A percentile compares a stretch with the other conserved stretches of the same genome.
Conservation (phyloP, 2,329 filamentous ascomycete species). For the Ophiostoma sp. region DNA sequence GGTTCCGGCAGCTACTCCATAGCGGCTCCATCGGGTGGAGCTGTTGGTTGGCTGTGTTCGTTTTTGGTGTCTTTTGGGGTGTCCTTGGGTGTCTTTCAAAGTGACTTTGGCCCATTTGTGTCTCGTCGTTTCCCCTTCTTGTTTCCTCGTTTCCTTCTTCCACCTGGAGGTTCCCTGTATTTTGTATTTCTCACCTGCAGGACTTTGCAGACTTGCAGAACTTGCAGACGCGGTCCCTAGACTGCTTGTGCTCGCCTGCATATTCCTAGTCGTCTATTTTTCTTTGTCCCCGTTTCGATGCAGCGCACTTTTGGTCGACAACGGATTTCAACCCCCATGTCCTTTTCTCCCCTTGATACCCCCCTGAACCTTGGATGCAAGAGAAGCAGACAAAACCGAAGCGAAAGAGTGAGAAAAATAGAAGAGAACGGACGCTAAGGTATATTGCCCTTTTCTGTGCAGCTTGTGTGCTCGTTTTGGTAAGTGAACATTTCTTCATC, state of each 20-base stretch:
- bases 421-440: slow-evolving; percentile 1
- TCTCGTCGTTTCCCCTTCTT: slow-evolving; percentile 8
- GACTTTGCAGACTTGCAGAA: background rate
- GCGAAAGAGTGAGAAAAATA: background rate
- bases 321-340: background rate
- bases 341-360: background rate
- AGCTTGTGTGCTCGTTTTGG: background rate
- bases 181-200: background rate
- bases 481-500: background rate
- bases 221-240: background rate
- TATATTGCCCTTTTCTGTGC: background rate
- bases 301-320: background rate
- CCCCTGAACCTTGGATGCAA: background rate
- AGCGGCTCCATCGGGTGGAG: slow-evolving; percentile 22
- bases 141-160: background rate
- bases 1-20: slow-evolving; percentile 27
- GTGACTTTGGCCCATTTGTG: background rate
- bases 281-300: slow-evolving; percentile 8
- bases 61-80: background rate
- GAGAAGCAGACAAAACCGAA: background rate
- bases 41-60: background rate
- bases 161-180: background rate
- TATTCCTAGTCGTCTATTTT: background rate
- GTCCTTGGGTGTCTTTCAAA: background rate
- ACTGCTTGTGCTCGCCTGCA: background rate